These are phyloP conservation scores for Hevea brasiliensis DNA, from an alignment of 345 rosid species.

Conservation along the genomic window DNA sequence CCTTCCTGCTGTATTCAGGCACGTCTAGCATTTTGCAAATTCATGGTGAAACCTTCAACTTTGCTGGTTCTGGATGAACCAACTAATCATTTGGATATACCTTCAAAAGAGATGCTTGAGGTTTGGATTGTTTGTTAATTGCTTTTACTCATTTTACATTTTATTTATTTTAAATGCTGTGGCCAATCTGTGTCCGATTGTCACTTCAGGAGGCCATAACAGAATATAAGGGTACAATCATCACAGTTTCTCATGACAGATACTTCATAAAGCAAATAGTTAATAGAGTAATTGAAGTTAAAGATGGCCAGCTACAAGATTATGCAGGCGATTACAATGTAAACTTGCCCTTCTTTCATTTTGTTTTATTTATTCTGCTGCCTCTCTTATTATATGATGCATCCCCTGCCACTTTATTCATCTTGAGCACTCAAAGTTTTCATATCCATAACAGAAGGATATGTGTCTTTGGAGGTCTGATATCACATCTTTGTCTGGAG, in stretches of 20 bases:
- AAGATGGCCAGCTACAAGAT: slow-evolving; percentile 64
- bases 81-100: slow-evolving; percentile 93
- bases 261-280: slow-evolving; percentile 95
- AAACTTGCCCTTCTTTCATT: slow-evolving; percentile 5
- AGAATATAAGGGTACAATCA: slow-evolving; percentile 81
- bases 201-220: slow-evolving; percentile 79
- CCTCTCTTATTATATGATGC: neutral
- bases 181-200: neutral
- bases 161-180: neutral
- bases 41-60: slow-evolving; percentile 93
- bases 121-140: slow-evolving; percentile 33
- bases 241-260: slow-evolving; percentile 85
- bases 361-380: neutral
- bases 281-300: slow-evolving; percentile 87
- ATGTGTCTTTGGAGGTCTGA: neutral
- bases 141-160: neutral
- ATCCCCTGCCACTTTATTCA: neutral
- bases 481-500: neutral
- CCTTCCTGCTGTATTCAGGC: slow-evolving; percentile 49
- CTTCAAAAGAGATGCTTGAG: slow-evolving; percentile 99
- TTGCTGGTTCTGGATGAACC: slow-evolving; percentile 88
- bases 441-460: neutral
- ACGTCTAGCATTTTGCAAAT: slow-evolving; percentile 92
- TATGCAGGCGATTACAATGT: slow-evolving; percentile 90
- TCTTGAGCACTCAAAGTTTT: neutral